Base-by-base conservation (phyloP, 2,329 filamentous ascomycete species). In the Lecanoromycetidae sp. region DNA sequence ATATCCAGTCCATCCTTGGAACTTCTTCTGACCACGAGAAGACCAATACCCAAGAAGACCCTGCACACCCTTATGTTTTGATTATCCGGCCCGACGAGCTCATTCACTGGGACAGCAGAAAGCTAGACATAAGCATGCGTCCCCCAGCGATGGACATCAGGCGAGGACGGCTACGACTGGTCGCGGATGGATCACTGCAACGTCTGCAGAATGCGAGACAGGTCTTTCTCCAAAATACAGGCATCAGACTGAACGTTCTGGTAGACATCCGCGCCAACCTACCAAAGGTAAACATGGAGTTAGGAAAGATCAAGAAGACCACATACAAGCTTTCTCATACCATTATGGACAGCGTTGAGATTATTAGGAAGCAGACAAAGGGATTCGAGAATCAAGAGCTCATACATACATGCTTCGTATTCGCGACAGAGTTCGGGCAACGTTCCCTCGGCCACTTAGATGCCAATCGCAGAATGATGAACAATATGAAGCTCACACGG, bases 291-390 rank as follows among this genome's bases (percentile, higher is more conserved):
- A 93, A 96, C 60, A 71, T 81, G 42, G 84, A 93, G 61, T 70
- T 98, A 54, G 90, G 87, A 57, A 93, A 94, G 62, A 94, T 95
- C 57, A 88, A 93, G 58, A 87, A 88, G 62, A 93, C 93, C 2
- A 87, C 90, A 3, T 96, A 93, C 71, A 94, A 94, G 64, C 74
- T 98, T 35, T 94, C 87, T 43, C 96, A 95, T 66, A 87, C 87
- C 5, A 96, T 98, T 65, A 95, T 98, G 87, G 90, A 96, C 64
- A 95, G 87, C 61, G 91, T 98, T 36, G 87, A 94, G 61, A 87
- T 86, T 53, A 91, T 98, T 54, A 77, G 87, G 54, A 80, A 80
- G 56, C 90, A 98, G 64, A 87, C 87, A 1, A 74, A 76, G 48
- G 85, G 82, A 7, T 76, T 90, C 54, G 83, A 91, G 55, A 94